Percentiles rank a stretch among this genome's conserved stretches.
These are phyloP conservation scores for Eleusine coracana DNA, from an alignment of 176 grass and related monocot species.

Conservation along the genomic window DNA sequence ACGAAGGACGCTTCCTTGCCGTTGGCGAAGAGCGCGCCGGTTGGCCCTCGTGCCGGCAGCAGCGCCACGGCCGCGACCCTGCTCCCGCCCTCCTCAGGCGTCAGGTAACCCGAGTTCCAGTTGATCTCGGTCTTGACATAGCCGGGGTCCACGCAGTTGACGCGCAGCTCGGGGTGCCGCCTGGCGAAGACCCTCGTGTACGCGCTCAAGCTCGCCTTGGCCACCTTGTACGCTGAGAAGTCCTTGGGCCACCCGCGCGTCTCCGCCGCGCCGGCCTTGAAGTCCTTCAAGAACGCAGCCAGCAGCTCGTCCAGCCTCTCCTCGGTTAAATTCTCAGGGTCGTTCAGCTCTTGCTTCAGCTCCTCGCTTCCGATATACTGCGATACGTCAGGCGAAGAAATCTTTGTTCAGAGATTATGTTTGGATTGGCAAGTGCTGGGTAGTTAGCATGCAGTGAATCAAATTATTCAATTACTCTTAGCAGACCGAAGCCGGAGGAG, in stretches of 20 bases:
- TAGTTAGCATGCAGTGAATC: neutral
- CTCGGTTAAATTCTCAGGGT: conserved; percentile 38
- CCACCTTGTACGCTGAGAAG: conserved; percentile 56
- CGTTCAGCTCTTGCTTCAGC: conserved; percentile 46
- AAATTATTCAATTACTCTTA: conserved; percentile 18
- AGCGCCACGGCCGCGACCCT: conserved; percentile 42
- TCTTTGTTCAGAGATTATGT: neutral
- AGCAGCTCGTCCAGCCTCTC: conserved; percentile 54
- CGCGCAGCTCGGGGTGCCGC: conserved; percentile 38
- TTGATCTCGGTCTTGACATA: conserved; percentile 67
- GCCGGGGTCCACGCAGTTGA: conserved; percentile 58
- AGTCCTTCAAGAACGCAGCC: conserved; percentile 48
- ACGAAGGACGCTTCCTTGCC: conserved; percentile 36
- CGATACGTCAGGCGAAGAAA: neutral
- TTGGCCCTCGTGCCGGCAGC: conserved; percentile 38
- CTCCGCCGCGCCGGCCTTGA: conserved; percentile 17
- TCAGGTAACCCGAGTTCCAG: conserved; percentile 33
- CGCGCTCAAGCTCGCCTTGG: conserved; percentile 53
- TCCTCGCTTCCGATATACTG: conserved; percentile 48
- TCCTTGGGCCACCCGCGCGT: conserved; percentile 40
- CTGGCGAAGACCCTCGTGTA: conserved; percentile 63
- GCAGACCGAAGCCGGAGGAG: conserved; percentile 21
- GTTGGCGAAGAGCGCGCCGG: conserved; percentile 43
- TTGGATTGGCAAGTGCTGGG: neutral
- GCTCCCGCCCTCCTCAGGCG: conserved; percentile 49